phyloP scores from a whole-genome alignment of 2,329 filamentous ascomycete species.

The Penicillium janthinellum region DNA sequence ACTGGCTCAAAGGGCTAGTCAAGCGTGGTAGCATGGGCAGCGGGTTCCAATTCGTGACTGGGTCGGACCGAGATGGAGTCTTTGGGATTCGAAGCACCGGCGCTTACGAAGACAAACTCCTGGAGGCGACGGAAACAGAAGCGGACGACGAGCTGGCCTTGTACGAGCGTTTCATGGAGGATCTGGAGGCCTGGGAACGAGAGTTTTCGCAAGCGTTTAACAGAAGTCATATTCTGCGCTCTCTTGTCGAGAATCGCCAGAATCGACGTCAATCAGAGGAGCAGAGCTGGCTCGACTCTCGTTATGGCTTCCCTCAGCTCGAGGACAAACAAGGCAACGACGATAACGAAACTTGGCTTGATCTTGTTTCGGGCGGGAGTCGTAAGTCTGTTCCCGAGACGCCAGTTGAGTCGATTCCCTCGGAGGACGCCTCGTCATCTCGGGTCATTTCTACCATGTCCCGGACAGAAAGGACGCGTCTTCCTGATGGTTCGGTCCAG shows the following conservation, averaged over 20 bases:
- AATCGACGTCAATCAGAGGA: slow-evolving; percentile 23
- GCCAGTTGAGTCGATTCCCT: slow-evolving; percentile 3
- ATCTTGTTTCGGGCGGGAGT: slow-evolving; percentile 29
- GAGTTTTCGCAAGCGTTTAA: slow-evolving; percentile 31
- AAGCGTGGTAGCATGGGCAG: slow-evolving; percentile 46
- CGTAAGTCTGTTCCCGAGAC: slow-evolving; percentile 28
- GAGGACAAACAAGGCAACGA: slow-evolving; percentile 18
- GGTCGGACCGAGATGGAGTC: slow-evolving; percentile 25
- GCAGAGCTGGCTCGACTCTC: slow-evolving; percentile 16
- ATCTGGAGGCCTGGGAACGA: slow-evolving; percentile 37
- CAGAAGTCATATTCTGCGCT: slow-evolving; percentile 39
- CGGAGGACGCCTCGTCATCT: slow-evolving; percentile 10
- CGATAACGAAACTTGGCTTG: slow-evolving; percentile 32
- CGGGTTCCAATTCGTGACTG: slow-evolving; percentile 38
- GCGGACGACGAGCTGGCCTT: slow-evolving; percentile 54
- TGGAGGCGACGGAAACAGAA: slow-evolving; percentile 22
- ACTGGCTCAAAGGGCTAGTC: slow-evolving; percentile 46
- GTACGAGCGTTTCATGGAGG: slow-evolving; percentile 53
- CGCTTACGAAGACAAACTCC: slow-evolving; percentile 7
- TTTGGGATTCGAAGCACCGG: slow-evolving; percentile 23
- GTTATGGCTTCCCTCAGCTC: not conserved
- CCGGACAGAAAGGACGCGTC: slow-evolving; percentile 57
- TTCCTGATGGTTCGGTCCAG: slow-evolving; percentile 60
- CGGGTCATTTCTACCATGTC: slow-evolving; percentile 58
- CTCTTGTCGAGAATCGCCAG: slow-evolving; percentile 37